These are phyloP conservation scores for Cercospora sesami DNA, from an alignment of 2,329 filamentous ascomycete species.

Conservation along the genomic window DNA sequence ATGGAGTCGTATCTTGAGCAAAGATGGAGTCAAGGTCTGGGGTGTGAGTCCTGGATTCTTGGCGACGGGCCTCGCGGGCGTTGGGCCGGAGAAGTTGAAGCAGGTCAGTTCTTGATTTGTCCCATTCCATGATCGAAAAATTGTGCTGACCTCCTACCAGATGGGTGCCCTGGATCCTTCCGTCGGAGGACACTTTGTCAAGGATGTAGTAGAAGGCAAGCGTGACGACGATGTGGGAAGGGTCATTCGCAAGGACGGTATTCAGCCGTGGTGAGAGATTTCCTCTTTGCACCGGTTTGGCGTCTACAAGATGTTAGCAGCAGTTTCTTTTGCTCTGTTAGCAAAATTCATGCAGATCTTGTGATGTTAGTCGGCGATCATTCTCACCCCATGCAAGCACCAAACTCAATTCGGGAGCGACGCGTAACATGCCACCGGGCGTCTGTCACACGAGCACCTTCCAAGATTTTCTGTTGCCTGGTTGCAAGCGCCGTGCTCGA, in stretches of 20 bases:
- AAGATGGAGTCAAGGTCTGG: slow-evolving; percentile 53
- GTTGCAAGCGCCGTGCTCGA: not conserved
- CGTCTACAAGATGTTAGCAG: not conserved
- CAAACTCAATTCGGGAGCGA: not conserved
- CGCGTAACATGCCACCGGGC: not conserved
- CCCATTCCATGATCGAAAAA: not conserved
- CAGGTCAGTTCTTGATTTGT: not conserved
- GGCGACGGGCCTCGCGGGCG: slow-evolving; percentile 46
- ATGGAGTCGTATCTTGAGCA: slow-evolving; percentile 46
- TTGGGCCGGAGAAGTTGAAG: slow-evolving; percentile 35
- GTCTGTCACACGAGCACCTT: not conserved
- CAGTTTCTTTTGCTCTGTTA: not conserved
- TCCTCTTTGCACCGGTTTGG: not conserved
- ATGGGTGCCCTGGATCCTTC: slow-evolving; percentile 43
- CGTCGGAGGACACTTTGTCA: slow-evolving; percentile 42
- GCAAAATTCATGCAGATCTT: not conserved
- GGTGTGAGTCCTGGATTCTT: slow-evolving; percentile 50
- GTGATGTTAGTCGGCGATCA: not conserved
- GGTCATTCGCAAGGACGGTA: slow-evolving; percentile 39
- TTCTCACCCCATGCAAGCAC: not conserved
- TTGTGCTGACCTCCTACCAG: slow-evolving; percentile 19
- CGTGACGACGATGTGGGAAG: slow-evolving; percentile 44
- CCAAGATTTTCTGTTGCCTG: not conserved
- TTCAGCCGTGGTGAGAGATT: slow-evolving; percentile 42
- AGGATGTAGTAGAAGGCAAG: slow-evolving; percentile 42